Conservation (phyloP, 1,139 yeast species). For the Eremothecium cymbalariae region DNA sequence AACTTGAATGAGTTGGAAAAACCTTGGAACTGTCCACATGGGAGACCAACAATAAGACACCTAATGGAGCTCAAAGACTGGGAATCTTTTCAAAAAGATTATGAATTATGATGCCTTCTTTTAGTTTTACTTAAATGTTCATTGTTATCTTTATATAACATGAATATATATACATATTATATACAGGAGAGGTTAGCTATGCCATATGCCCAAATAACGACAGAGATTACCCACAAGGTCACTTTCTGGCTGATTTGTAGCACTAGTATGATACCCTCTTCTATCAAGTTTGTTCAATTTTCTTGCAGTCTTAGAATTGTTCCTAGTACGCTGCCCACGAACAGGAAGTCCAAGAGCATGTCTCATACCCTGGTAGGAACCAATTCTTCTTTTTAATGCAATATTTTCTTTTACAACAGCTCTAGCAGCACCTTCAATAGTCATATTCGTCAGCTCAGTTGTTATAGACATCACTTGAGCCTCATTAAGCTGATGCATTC, state of each 20-base stretch:
- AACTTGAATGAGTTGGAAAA: conserved; percentile 67
- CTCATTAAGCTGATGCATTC: conserved; percentile 87
- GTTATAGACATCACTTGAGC: conserved; percentile 80
- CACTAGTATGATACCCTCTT: conserved; percentile 34
- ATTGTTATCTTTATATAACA: conserved; percentile 1
- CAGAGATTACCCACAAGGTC: conserved; percentile 1
- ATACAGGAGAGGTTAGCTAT: conserved; percentile 1
- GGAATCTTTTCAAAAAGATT: conserved; percentile 40
- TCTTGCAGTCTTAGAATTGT: conserved; percentile 83
- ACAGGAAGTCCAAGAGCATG: conserved; percentile 88
- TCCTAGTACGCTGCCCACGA: conserved; percentile 88
- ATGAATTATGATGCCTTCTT: conserved; percentile 20
- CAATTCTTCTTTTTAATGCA: conserved; percentile 68
- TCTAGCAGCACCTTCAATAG: conserved; percentile 79
- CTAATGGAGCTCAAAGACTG: conserved; percentile 53
- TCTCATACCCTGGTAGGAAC: conserved; percentile 82
- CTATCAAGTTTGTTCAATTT: conserved; percentile 74
- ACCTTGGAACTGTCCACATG: conserved; percentile 99
- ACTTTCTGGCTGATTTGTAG: neutral
- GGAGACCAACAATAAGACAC: conserved; percentile 94
- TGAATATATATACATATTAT: conserved; percentile 6
- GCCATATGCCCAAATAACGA: neutral
- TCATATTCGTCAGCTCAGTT: conserved; percentile 74
- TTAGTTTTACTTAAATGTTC: no score
- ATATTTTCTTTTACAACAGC: conserved; percentile 75